These are phyloP conservation scores for Trichoderma sp. DNA, from an alignment of 2,329 filamentous ascomycete species.

Conservation along the genomic window DNA sequence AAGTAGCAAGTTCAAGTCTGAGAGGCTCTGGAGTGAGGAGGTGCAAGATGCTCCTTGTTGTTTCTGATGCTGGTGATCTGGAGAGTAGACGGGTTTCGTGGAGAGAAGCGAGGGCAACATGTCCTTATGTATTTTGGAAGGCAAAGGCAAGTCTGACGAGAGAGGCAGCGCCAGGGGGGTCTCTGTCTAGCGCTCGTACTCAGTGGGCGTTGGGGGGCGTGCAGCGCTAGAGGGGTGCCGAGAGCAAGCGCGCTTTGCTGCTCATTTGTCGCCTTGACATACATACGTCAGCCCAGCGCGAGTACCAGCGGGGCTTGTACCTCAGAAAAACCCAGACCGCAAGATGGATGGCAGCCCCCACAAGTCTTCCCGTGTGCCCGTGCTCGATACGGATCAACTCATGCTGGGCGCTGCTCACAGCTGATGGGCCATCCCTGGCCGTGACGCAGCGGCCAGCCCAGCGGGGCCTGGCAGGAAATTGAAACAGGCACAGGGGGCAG, in stretches of 20 bases:
- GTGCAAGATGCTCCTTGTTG: not conserved
- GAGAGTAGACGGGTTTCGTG: slow-evolving; percentile 11
- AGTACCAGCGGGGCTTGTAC: slow-evolving; percentile 26
- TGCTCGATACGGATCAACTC: slow-evolving; percentile 13
- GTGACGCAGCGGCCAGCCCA: slow-evolving; percentile 27
- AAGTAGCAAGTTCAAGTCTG: slow-evolving; percentile 1
- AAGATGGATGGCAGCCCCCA: slow-evolving; percentile 24
- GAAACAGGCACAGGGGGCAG: slow-evolving; percentile 28
- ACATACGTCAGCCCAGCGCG: slow-evolving; percentile 26
- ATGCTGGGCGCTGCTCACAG: slow-evolving; percentile 20
- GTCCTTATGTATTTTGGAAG: slow-evolving; percentile 36
- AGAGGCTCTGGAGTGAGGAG: not conserved
- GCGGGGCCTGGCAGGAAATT: slow-evolving; percentile 30
- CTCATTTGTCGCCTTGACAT: not conserved
- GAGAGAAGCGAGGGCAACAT: slow-evolving; percentile 26
- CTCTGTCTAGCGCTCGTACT: not conserved
- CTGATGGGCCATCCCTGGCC: slow-evolving; percentile 17
- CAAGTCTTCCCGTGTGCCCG: slow-evolving; percentile 23
- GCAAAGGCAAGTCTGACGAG: slow-evolving; percentile 39
- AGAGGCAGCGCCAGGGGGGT: slow-evolving; percentile 9
- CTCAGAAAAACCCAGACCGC: slow-evolving; percentile 20
- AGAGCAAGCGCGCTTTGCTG: not conserved
- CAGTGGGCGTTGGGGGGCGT: not conserved
- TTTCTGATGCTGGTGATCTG: slow-evolving; percentile 23
- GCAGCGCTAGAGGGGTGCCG: not conserved